Conservation (phyloP, 1,284 basidiomycete species). For the Rhodotorula sp. region DNA sequence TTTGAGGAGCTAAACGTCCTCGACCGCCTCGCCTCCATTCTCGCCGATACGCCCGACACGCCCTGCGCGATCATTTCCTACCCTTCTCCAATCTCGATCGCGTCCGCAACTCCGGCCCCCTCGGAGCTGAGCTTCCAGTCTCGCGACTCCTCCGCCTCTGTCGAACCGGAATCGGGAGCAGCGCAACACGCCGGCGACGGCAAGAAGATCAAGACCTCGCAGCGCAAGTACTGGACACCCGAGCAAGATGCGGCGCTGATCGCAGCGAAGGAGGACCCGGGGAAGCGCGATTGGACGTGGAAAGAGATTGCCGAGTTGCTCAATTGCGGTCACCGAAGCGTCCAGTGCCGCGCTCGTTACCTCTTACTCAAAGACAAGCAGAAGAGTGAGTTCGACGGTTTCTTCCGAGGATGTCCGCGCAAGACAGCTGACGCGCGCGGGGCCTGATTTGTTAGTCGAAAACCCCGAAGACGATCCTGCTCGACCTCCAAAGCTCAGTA, state of each 20-base stretch:
- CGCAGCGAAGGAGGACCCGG: neutral
- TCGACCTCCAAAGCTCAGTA: too few species aligned
- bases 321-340: neutral
- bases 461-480: too few species aligned
- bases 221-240: conserved; percentile 4
- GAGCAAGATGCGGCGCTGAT: neutral
- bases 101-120: neutral
- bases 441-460: neutral
- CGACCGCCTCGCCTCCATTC: too few species aligned
- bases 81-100: neutral
- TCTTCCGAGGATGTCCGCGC: too few species aligned
- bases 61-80: neutral
- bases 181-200: neutral
- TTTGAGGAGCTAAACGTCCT: neutral
- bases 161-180: neutral
- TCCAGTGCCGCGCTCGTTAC: conserved; percentile 7
- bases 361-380: conserved; percentile 8
- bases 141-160: neutral
- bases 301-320: neutral
- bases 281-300: neutral
- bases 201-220: neutral
- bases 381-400: neutral
- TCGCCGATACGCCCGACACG: too few species aligned
- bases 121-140: neutral
- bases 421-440: neutral